Evolutionary conservation across 208 protist genomes (phyloP).

Genomic region (Wallacemonas rigidus): DNA sequence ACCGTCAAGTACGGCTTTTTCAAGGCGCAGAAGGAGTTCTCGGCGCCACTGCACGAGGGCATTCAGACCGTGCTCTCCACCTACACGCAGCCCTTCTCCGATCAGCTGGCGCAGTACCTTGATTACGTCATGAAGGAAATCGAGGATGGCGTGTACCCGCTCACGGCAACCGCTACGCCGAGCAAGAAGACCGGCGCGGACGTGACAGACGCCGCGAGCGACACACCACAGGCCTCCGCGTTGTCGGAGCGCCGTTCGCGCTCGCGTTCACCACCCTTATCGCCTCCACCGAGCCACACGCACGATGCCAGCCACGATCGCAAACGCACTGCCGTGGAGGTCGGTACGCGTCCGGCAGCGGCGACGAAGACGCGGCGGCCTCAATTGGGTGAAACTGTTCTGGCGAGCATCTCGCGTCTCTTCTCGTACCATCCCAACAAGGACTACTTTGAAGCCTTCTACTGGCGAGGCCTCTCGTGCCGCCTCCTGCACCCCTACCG

Average conservation of each 20-base stretch:
- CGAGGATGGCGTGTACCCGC: constrained; percentile 33
- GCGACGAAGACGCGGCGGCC: background rate
- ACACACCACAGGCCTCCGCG: background rate
- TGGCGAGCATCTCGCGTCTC: constrained; percentile 59
- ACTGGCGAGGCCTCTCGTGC: constrained; percentile 94
- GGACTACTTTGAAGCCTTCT: constrained; percentile 96
- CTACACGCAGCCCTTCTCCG: constrained; percentile 81
- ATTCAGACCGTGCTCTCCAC: constrained; percentile 89
- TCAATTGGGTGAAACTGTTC: constrained; percentile 24
- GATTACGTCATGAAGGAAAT: constrained; percentile 84
- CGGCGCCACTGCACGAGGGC: constrained; percentile 82
- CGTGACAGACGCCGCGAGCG: background rate
- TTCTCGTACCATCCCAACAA: constrained; percentile 93
- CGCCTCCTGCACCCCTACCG: constrained; percentile 90
- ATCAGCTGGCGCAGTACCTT: constrained; percentile 92
- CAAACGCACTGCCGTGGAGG: constrained; percentile 6
- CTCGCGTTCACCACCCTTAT: background rate
- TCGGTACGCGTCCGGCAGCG: background rate
- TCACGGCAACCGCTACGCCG: constrained; percentile 22
- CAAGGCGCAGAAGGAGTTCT: constrained; percentile 58
- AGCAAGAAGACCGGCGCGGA: background rate
- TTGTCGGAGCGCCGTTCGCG: background rate
- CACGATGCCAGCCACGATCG: constrained; percentile 3
- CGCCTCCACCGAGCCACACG: background rate
- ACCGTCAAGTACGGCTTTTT: constrained; percentile 52